Base-by-base conservation (phyloP, 2,329 filamentous ascomycete genomes). In the Thelonectria rubi region DNA sequence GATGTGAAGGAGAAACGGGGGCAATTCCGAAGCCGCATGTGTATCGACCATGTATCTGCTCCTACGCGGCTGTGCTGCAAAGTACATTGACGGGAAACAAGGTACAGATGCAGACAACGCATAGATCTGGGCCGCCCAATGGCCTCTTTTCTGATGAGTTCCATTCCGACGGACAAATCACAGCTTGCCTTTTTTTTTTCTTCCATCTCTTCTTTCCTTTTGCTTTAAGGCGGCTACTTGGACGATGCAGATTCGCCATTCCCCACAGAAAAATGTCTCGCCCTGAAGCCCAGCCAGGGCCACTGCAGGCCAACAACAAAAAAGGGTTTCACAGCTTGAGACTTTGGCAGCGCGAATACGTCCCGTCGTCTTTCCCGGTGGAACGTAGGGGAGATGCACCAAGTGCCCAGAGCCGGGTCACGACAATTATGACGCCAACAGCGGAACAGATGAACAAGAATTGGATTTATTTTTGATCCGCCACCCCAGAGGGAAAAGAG, bases 211-310 rank as follows among this genome's bases (percentile, higher is more conserved):
- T 18, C 14, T 12, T 8, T n/a, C 5, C 14, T 15, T 48, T 10
- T 40, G 39, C 17, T 46, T 30, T 26, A 42, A 45, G 39, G 30
- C 15, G 30, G 45, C 21, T 50, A 55, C 34, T 37, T 37, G 34
- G 34, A 30, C 34, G 12, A 37, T 37, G 34, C 34, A 37, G 34
- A 60, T 60, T 51, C 40, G 57, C 26, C 55, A 51, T 55, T 30
- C 57, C 47, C 57, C 57, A 55, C 30, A 21, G 46, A 46, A 52
- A 47, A 51, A 30, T 60, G 51, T 51, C 46, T 55, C 57, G 45
- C 50, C 57, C 50, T 50, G 57, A 59, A 34, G 56, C 50, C 43
- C 50, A 54, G 49, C 56, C 48, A 37, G 42, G 21, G 30, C 49
- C 42, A n/a, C n/a, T n/a, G n/a, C n/a, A 53, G 39, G 34, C 26